Evolutionary conservation across 768 basidiomycete genomes (phyloP).

Genomic region (Tephrocybe rancida): DNA sequence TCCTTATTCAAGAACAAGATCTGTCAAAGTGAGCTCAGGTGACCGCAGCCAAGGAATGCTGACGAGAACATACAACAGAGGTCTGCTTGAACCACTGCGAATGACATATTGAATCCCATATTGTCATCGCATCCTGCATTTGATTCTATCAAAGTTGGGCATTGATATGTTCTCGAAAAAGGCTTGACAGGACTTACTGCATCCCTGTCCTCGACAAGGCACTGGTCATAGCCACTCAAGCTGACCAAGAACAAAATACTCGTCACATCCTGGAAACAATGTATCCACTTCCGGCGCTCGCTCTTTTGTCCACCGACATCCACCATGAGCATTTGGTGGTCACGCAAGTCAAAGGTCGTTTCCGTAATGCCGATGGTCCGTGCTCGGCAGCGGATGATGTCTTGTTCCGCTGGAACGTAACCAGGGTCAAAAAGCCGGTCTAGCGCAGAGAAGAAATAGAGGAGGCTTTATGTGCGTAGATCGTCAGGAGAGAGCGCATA

Average conservation of each 20-base stretch:
- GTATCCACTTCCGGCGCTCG: conserved; percentile 92
- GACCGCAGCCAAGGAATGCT: background rate
- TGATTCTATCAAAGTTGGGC: conserved; percentile 64
- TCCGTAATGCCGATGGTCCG: conserved; percentile 92
- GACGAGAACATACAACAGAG: conserved; percentile 62
- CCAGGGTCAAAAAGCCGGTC: conserved; percentile 76
- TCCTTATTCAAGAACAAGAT: conserved; percentile 96
- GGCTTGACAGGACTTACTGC: conserved; percentile 55
- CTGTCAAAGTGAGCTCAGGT: conserved; percentile 34
- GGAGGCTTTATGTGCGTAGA: conserved; percentile 42
- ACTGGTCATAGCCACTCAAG: conserved; percentile 92
- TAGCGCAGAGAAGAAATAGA: conserved; percentile 78
- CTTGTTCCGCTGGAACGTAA: conserved; percentile 81
- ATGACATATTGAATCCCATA: conserved; percentile 98
- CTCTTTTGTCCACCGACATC: conserved; percentile 95
- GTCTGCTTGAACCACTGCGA: conserved; percentile 97
- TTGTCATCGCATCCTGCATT: conserved; percentile 99
- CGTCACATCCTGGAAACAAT: conserved; percentile 94
- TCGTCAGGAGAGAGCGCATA: conserved; percentile 7
- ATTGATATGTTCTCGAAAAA: background rate
- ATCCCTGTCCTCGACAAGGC: conserved; percentile 90
- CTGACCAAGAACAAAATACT: conserved; percentile 91
- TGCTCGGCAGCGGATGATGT: conserved; percentile 84
- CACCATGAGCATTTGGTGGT: conserved; percentile 89
- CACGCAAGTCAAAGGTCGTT: conserved; percentile 77